phyloP scores from a whole-genome alignment of 495 filamentous ascomycete species.

The Xanthoparmelia taractica region DNA sequence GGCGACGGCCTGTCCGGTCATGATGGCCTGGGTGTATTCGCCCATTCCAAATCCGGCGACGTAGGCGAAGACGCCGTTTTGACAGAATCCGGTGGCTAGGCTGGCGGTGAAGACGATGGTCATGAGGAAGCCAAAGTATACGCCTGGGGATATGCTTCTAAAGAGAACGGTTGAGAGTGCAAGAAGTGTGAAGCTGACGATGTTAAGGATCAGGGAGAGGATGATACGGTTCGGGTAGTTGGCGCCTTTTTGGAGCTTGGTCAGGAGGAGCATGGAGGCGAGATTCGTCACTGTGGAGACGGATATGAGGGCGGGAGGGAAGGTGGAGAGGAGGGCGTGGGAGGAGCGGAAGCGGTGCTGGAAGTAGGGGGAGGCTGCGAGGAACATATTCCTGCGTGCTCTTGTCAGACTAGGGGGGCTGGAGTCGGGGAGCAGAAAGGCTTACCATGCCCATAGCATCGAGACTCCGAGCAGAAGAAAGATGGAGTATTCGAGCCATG shows the following conservation, averaged over 20 bases:
- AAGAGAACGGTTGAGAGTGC: conserved; percentile 69
- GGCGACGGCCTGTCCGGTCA: conserved; percentile 88
- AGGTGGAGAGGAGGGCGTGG: conserved; percentile 65
- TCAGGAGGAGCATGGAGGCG: conserved; percentile 60
- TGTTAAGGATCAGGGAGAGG: conserved; percentile 63
- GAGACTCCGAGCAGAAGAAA: conserved; percentile 83
- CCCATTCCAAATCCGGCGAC: conserved; percentile 59
- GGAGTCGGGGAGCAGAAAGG: conserved; percentile 10
- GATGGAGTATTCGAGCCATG: conserved; percentile 72
- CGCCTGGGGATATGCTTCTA: conserved; percentile 46
- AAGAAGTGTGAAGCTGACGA: conserved; percentile 61
- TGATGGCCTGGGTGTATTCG: conserved; percentile 90
- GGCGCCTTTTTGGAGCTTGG: conserved; percentile 67
- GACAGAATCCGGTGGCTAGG: conserved; percentile 72
- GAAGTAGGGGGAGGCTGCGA: conserved; percentile 57
- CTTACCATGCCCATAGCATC: conserved; percentile 96
- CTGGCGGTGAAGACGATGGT: conserved; percentile 72
- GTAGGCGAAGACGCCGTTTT: conserved; percentile 93
- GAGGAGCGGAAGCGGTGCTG: conserved; percentile 67
- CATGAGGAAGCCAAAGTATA: conserved; percentile 77
- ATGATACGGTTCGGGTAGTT: conserved; percentile 80
- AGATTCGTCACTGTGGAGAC: conserved; percentile 79
- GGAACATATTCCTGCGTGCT: conserved; percentile 87
- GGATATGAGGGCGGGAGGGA: conserved; percentile 82
- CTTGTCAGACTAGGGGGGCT: not conserved